phyloP scores from a whole-genome alignment of 1,139 yeast species.

The Suhomyces terraborum region DNA sequence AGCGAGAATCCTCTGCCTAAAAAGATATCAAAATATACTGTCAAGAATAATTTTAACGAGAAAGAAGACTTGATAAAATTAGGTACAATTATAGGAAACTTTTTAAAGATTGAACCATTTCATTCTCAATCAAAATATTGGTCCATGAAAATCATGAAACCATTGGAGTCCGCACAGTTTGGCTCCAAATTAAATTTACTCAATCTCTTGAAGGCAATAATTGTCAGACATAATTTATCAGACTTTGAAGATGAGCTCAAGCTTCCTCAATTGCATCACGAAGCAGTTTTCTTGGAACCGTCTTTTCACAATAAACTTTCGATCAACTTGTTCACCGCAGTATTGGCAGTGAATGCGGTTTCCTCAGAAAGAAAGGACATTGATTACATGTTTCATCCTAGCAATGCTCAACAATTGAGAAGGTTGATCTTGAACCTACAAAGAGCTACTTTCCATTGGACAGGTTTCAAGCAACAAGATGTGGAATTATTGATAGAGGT shows the following conservation, averaged over 20 bases:
- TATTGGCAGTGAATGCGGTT: slow-evolving; percentile 70
- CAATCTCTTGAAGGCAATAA: slow-evolving; percentile 45
- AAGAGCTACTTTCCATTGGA: slow-evolving; percentile 72
- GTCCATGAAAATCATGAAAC: slow-evolving; percentile 48
- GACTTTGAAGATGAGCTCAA: slow-evolving; percentile 57
- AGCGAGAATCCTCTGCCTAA: slow-evolving; percentile 3
- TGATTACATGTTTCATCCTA: slow-evolving; percentile 71
- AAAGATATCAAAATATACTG: slow-evolving; percentile 41
- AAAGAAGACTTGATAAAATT: slow-evolving; percentile 54
- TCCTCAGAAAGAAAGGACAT: slow-evolving; percentile 66
- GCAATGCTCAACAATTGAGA: slow-evolving; percentile 55
- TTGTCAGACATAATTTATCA: slow-evolving; percentile 55
- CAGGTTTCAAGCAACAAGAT: slow-evolving; percentile 64
- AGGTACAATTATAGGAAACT: slow-evolving; percentile 55
- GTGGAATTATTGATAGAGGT: slow-evolving; percentile 52
- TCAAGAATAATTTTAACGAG: slow-evolving; percentile 39
- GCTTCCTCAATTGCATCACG: slow-evolving; percentile 61
- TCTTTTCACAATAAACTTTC: slow-evolving; percentile 63
- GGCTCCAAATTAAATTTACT: slow-evolving; percentile 45
- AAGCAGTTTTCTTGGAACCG: slow-evolving; percentile 58
- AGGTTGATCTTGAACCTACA: slow-evolving; percentile 61
- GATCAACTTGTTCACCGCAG: slow-evolving; percentile 63
- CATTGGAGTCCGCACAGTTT: slow-evolving; percentile 40
- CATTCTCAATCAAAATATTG: slow-evolving; percentile 48
- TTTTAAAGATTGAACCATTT: slow-evolving; percentile 64